Conservation (phyloP, 345 rosid genomes). For the Erysimum cheiranthoides region DNA sequence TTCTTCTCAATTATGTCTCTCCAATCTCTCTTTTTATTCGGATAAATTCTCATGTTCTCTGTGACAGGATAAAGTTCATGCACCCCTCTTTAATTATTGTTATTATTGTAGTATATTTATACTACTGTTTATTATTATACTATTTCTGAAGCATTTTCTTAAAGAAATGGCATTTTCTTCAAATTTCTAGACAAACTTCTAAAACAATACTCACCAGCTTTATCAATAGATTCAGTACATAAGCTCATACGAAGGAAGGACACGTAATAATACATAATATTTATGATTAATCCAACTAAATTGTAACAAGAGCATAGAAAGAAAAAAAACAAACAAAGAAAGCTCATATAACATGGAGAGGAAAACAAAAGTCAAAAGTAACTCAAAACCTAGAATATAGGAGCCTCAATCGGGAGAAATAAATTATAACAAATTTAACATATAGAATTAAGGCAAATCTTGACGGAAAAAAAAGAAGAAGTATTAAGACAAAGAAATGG, state of each 20-base stretch:
- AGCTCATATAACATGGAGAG: not conserved
- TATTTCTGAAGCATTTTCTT: not conserved
- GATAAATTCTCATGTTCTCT: conserved; percentile 79
- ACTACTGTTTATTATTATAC: conserved; percentile 5
- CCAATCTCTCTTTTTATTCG: conserved; percentile 37
- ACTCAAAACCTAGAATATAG: conserved; percentile 29
- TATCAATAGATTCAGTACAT: not conserved
- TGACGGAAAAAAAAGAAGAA: no score
- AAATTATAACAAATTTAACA: not conserved
- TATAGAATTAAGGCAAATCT: no score
- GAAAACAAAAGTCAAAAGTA: not conserved
- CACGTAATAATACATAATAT: not conserved
- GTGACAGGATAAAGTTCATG: conserved; percentile 56
- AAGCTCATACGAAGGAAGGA: not conserved
- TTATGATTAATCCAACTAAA: conserved; percentile 1
- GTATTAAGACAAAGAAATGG: conserved; percentile 47
- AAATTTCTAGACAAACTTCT: conserved; percentile 1
- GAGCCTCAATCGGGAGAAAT: conserved; percentile 25
- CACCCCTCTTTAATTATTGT: conserved; percentile 41
- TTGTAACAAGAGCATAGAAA: not conserved
- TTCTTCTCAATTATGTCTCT: conserved; percentile 1
- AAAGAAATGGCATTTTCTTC: not conserved
- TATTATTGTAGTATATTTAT: conserved; percentile 27
- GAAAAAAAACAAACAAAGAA: not conserved
- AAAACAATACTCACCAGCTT: conserved; percentile 24